Base-by-base conservation (phyloP, 2,329 filamentous ascomycete genomes). In the Phialophora chinensis region DNA sequence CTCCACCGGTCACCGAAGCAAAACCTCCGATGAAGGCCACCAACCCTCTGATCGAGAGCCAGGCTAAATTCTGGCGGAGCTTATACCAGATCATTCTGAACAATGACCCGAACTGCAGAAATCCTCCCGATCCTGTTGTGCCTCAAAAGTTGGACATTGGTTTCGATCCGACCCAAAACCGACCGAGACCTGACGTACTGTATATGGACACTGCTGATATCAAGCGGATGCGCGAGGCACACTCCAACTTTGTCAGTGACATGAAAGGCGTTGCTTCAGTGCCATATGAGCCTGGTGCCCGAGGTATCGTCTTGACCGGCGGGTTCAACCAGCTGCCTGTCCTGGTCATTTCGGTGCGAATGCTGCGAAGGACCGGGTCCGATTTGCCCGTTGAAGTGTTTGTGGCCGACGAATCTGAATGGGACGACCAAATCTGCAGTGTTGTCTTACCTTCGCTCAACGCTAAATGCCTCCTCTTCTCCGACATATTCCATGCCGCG, bases 261-360 rank as follows among this genome's bases (percentile, higher is more conserved):
- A 70, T 79, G 53, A 70, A 63, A 35, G 60, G 44, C 6, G 33
- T 42, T 49, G 56, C 63, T 50, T 62, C 62, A 8, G 58, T 82
- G 20, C 75, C 77, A 3, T 79, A 74, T 60, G 62, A 69, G 3
- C 60, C 68, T 50, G 75, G 73, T 8, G 79, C 78, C 8, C 76
- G 73, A 12, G 82, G 82, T 0, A 75, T 84, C 25, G 81, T 84
- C 10, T 83, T 80, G 4, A 81, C 77, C 0, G 77, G 76, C 3
- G 76, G 76, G 25, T 71, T 74, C 6, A 63, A 72, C 11, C 77
- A 78, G 60, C 75, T 80, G 23, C 76, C 77, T 1, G 74, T 77
- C 8, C 71, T 79, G 10, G 67, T 82, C 1, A 75, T 81, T n/a
- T 78, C 75, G 0, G 71, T 82, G 1, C 76, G 76, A 12, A 79